These are phyloP conservation scores for Hypsizygus ulmarius DNA, from an alignment of 1,284 basidiomycete species.

Conservation along the genomic window DNA sequence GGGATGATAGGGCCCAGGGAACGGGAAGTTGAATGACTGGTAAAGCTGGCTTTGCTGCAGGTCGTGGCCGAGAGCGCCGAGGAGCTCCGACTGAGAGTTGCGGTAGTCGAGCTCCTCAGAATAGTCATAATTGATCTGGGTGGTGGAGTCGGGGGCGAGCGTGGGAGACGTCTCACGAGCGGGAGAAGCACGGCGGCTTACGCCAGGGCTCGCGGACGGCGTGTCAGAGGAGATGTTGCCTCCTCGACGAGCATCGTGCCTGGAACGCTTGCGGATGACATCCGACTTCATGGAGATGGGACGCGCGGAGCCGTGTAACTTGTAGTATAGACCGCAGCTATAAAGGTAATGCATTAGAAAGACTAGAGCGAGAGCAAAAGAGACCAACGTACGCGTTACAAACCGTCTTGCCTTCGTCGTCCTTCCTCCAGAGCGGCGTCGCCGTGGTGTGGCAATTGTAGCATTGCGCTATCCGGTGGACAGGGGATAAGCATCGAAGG, in stretches of 20 bases:
- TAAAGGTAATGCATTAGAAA: slow-evolving; percentile 12
- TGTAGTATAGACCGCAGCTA: slow-evolving; percentile 56
- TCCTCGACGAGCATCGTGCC: slow-evolving; percentile 65
- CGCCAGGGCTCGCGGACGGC: slow-evolving; percentile 68
- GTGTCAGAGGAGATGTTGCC: slow-evolving; percentile 52
- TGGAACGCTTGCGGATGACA: slow-evolving; percentile 77
- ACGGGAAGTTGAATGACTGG: slow-evolving; percentile 38
- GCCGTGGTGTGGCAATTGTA: slow-evolving; percentile 60
- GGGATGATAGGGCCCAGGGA: slow-evolving; percentile 70
- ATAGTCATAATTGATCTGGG: slow-evolving; percentile 48
- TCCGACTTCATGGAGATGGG: slow-evolving; percentile 87
- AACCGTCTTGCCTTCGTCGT: neutral
- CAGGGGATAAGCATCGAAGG: slow-evolving; percentile 21
- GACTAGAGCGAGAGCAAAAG: slow-evolving; percentile 5
- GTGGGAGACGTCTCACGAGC: slow-evolving; percentile 58
- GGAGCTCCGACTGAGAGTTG: slow-evolving; percentile 54
- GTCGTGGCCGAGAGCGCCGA: slow-evolving; percentile 57
- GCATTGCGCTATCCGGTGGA: slow-evolving; percentile 59
- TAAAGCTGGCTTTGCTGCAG: slow-evolving; percentile 28
- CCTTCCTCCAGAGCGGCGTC: slow-evolving; percentile 3
- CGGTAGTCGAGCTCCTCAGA: slow-evolving; percentile 40
- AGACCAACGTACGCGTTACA: slow-evolving; percentile 76
- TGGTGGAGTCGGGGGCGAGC: slow-evolving; percentile 63
- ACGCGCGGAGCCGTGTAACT: slow-evolving; percentile 75
- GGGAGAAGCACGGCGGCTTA: slow-evolving; percentile 70